Conservation (phyloP, 257 asterid species). For the Capsicum baccatum region DNA sequence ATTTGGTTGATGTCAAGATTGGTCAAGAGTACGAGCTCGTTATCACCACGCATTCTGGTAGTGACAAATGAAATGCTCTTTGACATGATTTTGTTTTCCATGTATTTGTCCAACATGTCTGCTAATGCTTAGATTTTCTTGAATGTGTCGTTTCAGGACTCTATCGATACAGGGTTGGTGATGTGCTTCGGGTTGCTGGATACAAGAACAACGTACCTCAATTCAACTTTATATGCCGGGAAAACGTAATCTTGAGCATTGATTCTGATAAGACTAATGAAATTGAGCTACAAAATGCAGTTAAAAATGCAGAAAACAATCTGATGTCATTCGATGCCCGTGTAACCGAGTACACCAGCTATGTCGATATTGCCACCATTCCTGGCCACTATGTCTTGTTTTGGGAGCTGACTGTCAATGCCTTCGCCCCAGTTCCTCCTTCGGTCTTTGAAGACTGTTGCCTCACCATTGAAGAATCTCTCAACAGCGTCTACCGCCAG, state of each 20-base stretch:
- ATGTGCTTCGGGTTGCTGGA: neutral
- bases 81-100: neutral
- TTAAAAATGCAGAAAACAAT: slow-evolving; percentile 33
- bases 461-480: too few relatives aligned
- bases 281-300: slow-evolving; percentile 79
- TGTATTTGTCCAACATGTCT: neutral
- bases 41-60: neutral
- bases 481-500: too few relatives aligned
- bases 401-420: neutral
- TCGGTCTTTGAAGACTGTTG: too few relatives aligned
- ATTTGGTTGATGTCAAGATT: neutral
- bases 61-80: neutral
- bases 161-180: neutral
- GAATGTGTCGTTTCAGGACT: neutral
- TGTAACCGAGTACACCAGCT: slow-evolving; percentile 79
- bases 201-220: neutral
- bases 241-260: neutral
- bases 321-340: slow-evolving; percentile 63
- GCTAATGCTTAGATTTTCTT: neutral
- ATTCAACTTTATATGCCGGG: neutral
- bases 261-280: slow-evolving; percentile 80
- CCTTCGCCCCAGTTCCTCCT: too few relatives aligned
- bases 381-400: slow-evolving; percentile 73
- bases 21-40: neutral
- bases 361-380: slow-evolving; percentile 58